Base-by-base conservation (phyloP, 768 basidiomycete genomes). In the Amanita muscaria region DNA sequence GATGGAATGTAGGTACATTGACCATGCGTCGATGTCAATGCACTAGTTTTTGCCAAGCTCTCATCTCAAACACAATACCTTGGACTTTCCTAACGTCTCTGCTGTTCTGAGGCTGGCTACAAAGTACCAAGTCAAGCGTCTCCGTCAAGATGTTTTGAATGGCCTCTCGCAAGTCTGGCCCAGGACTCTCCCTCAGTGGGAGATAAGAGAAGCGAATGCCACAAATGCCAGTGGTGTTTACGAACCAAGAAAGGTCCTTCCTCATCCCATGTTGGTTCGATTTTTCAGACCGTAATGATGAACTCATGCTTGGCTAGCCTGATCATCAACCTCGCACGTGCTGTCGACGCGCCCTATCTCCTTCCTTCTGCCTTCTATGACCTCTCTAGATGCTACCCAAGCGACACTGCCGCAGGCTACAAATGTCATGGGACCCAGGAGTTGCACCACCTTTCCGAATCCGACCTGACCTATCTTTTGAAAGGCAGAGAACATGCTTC, bases 301-400 rank as follows among this genome's bases (percentile, higher is more conserved):
- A 27, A 15, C 32, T 32, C 12, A 30, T 37, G 23, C 30, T 16
- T 11, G n/a, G 14, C 18, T 24, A 46, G 44, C 25, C 18, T 46
- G 44, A 65, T 86, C 45, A 83, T 88, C 53, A 79, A 79, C 38
- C 62, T 87, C 3, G 83, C 81, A 16, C 70, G 76, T 46, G 72
- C 74, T 44, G 70, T 73, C 21, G 61, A 74, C 32, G 69, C 77
- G 0, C 65, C 64, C 0, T 72, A 77, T 51, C 72, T 88, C 25
- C 66, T 87, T 3, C 83, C 84, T 4, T 73, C 85, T 22, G 84
- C 84, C 4, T 84, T 85, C 62, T 88, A 88, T 59, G 86, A 88
- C 58, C 72, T 88, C 32, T 86, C 80, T 16, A 80, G 86, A 31
- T 76, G 64, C 52, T 63, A 73, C 23, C 77, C 81, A 2, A 84